A percentile compares a stretch with the other conserved stretches of the same genome.
Conservation (phyloP, 2,329 filamentous ascomycete species). For the Colletotrichum cereale region DNA sequence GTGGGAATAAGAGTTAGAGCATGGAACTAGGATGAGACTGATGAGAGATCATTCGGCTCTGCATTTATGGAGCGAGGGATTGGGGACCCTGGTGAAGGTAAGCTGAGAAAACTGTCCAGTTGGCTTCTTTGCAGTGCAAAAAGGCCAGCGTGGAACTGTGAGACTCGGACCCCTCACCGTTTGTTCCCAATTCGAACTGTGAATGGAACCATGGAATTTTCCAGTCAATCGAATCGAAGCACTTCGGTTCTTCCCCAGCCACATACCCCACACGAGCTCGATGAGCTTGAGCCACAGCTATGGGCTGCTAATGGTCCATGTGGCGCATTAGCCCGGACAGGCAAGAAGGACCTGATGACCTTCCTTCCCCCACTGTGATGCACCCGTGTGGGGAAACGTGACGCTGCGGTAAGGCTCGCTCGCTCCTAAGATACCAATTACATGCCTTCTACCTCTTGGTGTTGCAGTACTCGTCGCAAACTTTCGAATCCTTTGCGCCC, state of each 20-base stretch:
- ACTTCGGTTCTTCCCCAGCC: conserved; percentile 17
- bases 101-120: conserved; percentile 32
- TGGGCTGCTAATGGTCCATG: not conserved
- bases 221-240: conserved; percentile 33
- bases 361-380: conserved; percentile 27
- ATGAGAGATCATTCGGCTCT: conserved; percentile 3
- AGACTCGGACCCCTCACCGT: conserved; percentile 37
- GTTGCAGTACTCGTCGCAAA: conserved; percentile 33
- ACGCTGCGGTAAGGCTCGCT: conserved; percentile 17
- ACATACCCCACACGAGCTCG: conserved; percentile 39
- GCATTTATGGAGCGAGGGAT: conserved; percentile 18
- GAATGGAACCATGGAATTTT: conserved; percentile 39
- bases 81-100: not conserved
- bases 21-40: conserved; percentile 19
- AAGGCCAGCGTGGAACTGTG: conserved; percentile 60
- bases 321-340: conserved; percentile 15
- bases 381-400: conserved; percentile 20
- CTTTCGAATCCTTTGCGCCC: conserved; percentile 21
- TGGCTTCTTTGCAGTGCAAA: conserved; percentile 49
- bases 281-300: conserved; percentile 39
- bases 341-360: not conserved
- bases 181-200: conserved; percentile 28
- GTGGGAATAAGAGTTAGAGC: conserved; percentile 5
- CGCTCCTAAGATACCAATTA: conserved; percentile 19
- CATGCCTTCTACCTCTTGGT: conserved; percentile 27